Evolutionary conservation across 2,329 filamentous ascomycete species (phyloP).

Genomic region (Scedosporium boydii): DNA sequence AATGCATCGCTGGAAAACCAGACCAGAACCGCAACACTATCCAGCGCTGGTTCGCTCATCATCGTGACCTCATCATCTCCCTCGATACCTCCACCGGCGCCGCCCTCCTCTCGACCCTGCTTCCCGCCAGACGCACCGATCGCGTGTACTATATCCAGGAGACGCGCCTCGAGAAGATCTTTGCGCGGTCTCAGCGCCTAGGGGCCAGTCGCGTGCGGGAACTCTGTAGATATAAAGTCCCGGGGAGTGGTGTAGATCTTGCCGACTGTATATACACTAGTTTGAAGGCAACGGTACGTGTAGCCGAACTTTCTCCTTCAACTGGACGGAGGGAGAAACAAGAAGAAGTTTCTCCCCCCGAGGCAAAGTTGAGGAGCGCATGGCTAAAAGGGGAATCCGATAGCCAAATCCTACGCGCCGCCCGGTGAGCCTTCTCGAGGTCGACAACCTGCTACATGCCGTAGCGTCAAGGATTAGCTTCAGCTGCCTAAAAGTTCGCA

Average conservation of each 20-base stretch:
- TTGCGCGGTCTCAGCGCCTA: slow-evolving; percentile 58
- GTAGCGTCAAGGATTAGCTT: slow-evolving; percentile 62
- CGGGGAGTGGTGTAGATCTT: slow-evolving; percentile 54
- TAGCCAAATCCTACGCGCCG: slow-evolving; percentile 34
- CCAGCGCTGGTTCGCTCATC: slow-evolving; percentile 57
- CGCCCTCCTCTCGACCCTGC: slow-evolving; percentile 64
- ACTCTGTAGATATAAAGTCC: slow-evolving; percentile 51
- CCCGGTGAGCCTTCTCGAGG: slow-evolving; percentile 57
- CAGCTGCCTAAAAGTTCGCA: slow-evolving; percentile 55
- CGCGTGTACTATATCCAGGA: slow-evolving; percentile 66
- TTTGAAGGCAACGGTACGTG: slow-evolving; percentile 47
- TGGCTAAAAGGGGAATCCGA: slow-evolving; percentile 14
- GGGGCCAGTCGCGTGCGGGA: slow-evolving; percentile 50
- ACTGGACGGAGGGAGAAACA: no score
- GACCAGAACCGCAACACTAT: slow-evolving; percentile 27
- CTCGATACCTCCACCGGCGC: slow-evolving; percentile 42
- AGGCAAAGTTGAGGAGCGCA: slow-evolving; percentile 8
- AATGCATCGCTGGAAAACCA: slow-evolving; percentile 20
- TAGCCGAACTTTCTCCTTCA: neutral
- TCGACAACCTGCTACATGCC: slow-evolving; percentile 55
- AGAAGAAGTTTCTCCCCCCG: no score
- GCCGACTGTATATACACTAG: slow-evolving; percentile 61
- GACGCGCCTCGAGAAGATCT: slow-evolving; percentile 51
- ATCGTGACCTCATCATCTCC: slow-evolving; percentile 49
- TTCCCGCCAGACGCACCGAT: slow-evolving; percentile 68